Percentiles rank a stretch among this genome's conserved stretches.
phyloP scores from a whole-genome alignment of 495 filamentous ascomycete species.

The Venustampulla echinocandica region DNA sequence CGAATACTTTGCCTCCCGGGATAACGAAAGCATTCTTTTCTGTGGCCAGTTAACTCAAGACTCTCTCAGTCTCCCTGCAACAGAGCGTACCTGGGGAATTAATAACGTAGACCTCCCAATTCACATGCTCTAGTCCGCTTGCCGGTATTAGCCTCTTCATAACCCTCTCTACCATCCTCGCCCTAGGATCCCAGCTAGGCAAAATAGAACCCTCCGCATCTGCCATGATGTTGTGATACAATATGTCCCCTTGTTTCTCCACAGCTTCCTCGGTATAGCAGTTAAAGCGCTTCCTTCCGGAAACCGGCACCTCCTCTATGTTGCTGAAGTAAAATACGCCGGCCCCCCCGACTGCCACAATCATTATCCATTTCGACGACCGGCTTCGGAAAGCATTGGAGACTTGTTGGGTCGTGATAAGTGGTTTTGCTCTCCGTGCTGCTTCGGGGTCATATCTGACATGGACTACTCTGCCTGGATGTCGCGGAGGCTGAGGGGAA shows the following conservation, averaged over 20 bases:
- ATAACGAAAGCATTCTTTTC: constrained; percentile 76
- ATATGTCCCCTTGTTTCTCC: constrained; percentile 40
- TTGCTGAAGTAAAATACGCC: constrained; percentile 59
- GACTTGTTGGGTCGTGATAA: constrained; percentile 27
- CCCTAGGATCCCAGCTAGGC: constrained; percentile 31
- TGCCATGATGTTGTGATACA: constrained; percentile 42
- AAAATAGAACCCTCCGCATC: constrained; percentile 32
- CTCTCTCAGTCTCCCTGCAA: not conserved
- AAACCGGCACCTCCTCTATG: constrained; percentile 71
- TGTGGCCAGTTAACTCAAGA: not conserved
- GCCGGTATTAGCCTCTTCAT: constrained; percentile 63
- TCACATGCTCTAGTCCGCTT: constrained; percentile 47
- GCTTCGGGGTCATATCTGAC: constrained; percentile 1
- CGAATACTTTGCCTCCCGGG: constrained; percentile 90
- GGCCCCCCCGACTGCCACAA: constrained; percentile 25
- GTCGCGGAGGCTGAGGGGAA: not conserved
- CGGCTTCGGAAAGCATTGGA: constrained; percentile 21
- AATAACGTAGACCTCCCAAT: constrained; percentile 86
- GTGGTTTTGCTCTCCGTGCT: constrained; percentile 27
- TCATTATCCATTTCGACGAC: constrained; percentile 26
- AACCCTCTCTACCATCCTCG: constrained; percentile 52
- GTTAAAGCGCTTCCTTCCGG: constrained; percentile 76
- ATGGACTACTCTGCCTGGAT: not conserved
- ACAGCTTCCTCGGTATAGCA: constrained; percentile 52
- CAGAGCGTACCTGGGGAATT: constrained; percentile 39